Evolutionary conservation across 352 stramenopile genomes (phyloP).

Genomic region (Pythium pectinolyticum): DNA sequence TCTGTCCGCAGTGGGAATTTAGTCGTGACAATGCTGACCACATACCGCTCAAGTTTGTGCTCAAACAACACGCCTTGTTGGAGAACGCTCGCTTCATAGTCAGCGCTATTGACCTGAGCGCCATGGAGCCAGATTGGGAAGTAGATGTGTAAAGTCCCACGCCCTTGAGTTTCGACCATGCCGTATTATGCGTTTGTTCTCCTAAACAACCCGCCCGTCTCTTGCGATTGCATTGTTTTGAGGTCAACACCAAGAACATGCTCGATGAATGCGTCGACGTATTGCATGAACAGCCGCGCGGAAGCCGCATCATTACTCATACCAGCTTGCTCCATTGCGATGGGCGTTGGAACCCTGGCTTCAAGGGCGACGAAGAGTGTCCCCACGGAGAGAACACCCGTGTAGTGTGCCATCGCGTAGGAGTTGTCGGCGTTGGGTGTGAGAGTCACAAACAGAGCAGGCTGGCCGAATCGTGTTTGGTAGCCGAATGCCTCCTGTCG

Average conservation of each 20-base stretch:
- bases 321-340: not conserved
- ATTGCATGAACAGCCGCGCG: not conserved
- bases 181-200: too few relatives aligned
- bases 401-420: constrained; percentile 5
- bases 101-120: too few relatives aligned
- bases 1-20: too few relatives aligned
- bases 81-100: too few relatives aligned
- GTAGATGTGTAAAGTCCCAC: too few relatives aligned
- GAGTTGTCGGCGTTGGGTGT: constrained; percentile 3
- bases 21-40: too few relatives aligned
- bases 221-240: not conserved
- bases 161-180: too few relatives aligned
- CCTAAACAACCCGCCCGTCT: too few relatives aligned
- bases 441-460: not conserved
- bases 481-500: constrained; percentile 15
- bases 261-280: not conserved
- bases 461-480: constrained; percentile 6
- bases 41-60: too few relatives aligned
- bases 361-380: constrained; percentile 1
- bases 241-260: not conserved
- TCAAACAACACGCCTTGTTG: too few relatives aligned
- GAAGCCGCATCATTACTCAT: not conserved
- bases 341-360: not conserved
- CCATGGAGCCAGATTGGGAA: too few relatives aligned
- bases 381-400: not conserved